Evolutionary conservation across 805 yeast genomes (phyloP), one percentile per base, ranked within the genome.

Genomic region (Suhomyces prunicola): DNA sequence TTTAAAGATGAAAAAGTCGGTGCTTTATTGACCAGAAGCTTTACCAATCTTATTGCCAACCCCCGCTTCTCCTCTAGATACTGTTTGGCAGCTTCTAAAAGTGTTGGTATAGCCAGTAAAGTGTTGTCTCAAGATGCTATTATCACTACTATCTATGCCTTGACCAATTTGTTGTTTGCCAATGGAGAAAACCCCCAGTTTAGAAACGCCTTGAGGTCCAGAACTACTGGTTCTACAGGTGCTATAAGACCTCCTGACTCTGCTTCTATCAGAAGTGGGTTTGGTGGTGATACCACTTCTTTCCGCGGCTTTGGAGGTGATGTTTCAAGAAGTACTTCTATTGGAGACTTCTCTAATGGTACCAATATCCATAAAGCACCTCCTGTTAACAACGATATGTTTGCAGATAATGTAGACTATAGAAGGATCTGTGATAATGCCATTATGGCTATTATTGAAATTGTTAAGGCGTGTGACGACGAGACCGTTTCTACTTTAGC

Each of bases 71-170:
- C 74, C 6, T 58, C 73, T 4, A 67, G 64, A 0, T 72, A 81
- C 44, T 85, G 90, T 40, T 65, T 73, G 46, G 70, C 73, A 5
- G 78, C 86, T 2, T 80, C 94, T 0, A 68, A 71, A 50, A 71
- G 82, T 36, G 81, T 91, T 39, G 87, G 92, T 0, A 67, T 80
- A 47, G 90, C 92, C 3, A 74, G 89, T 58, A 81, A 80, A 52
- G 81, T 83, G 7, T 73, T 88, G 50, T 82, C 91, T 17, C 93
- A 90, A 63, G 97, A 91, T 64, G 83, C 89, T 1, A 85, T 88
- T 22, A 88, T 91, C 7, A 86, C 96, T 6, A 81, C 93, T 1
- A 84, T 94, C 49, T 94, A 94, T 69, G 85, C 96, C 0, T 76
- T 93, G 57, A 83, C 88, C 17, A 94, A 94, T 65, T 67, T 88